phyloP scores from a whole-genome alignment of 352 stramenopile species.

The Blastocystis sp. region DNA sequence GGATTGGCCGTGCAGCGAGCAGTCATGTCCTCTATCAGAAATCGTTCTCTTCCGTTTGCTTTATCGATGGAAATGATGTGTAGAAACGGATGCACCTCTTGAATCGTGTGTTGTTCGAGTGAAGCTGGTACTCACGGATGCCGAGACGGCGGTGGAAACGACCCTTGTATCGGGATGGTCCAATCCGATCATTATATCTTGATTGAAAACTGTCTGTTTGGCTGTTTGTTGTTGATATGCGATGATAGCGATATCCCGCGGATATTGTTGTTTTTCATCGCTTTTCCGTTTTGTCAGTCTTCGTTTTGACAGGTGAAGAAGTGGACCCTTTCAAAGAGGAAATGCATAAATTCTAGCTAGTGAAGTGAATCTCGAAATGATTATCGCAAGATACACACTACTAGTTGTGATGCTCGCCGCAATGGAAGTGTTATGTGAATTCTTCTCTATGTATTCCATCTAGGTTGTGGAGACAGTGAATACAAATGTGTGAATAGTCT shows the following conservation, averaged over 20 bases:
- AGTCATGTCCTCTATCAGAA: neutral
- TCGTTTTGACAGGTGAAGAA: conserved; percentile 36
- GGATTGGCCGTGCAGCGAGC: neutral
- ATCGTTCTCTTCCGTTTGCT: neutral
- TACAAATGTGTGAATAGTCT: conserved; percentile 50
- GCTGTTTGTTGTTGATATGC: conserved; percentile 1
- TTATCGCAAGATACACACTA: neutral
- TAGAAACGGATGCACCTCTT: neutral
- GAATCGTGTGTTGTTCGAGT: conserved; percentile 25
- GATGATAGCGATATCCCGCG: no score
- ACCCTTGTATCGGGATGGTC: conserved; percentile 25
- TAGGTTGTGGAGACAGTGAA: neutral
- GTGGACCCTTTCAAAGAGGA: neutral
- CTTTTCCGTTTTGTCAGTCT: neutral
- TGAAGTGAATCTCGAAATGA: neutral
- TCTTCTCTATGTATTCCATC: neutral
- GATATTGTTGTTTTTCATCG: neutral
- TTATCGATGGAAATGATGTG: neutral
- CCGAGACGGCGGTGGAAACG: neutral
- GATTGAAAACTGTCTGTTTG: neutral
- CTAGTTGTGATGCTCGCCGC: neutral
- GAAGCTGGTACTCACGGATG: neutral
- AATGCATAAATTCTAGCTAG: neutral
- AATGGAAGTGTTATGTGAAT: neutral
- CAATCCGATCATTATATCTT: conserved; percentile 11